Base-by-base conservation (phyloP, 768 basidiomycete genomes). In the Dacryopinax spathularia region DNA sequence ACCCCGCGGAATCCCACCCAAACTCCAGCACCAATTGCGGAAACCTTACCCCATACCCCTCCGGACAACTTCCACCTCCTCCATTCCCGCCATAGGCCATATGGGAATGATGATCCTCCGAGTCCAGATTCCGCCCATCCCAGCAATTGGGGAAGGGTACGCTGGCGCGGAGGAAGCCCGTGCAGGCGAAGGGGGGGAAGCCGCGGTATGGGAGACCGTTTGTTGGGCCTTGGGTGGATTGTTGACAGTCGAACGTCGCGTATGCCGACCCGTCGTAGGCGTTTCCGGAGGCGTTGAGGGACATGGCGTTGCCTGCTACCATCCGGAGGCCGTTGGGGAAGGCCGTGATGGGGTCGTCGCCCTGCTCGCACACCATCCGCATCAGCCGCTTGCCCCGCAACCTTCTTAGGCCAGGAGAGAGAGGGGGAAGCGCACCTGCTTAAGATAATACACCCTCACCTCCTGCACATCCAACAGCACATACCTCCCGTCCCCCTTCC, bases 41-140 rank as follows among this genome's bases (percentile, higher is more conserved):
- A 35, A 69, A 18, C 33, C 68, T 60, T 13, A 67, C 63, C 0
- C 67, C 67, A 60, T 69, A 64, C 2, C 63, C 56, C 2, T 66
- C 33, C 10, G 70, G 70, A 43, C 70, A 70, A 0, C 63, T 62
- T 13, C 69, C 69, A 0, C 61, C 43, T 35, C 67, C 66, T 25
- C 62, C 60, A 31, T 62, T 66, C 27, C 48, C 36, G 0, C 67
- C 69, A 68, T 73, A 77, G 0, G 76, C 72, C 69, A 77, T 72
- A 69, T 78, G 77, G 7, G 71, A 72, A 67, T 73, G 73, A 69
- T 77, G 76, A 66, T 77, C 74, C 0, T 71, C 12, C 18, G 72
- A 73, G 66, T 78, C 75, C 33, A 76, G 66, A 67, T 77, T 73
- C 59, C 68, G 63, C 35, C 77, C 77, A 63, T 78, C 73, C 77